Conservation (phyloP, 306 rosid species). For the Urtica urens region DNA sequence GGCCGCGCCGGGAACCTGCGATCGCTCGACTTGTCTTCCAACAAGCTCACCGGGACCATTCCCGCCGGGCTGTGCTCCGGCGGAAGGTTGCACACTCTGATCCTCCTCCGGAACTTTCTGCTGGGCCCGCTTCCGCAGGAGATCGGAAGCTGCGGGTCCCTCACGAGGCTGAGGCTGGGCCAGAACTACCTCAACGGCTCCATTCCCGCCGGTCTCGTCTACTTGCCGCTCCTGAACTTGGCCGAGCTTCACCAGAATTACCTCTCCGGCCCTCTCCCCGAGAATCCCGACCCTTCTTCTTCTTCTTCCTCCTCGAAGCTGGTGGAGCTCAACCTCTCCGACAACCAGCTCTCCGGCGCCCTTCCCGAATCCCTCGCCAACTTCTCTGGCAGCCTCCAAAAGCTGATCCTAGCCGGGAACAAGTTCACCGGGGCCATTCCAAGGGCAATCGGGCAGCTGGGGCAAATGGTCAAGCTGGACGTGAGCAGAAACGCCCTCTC, state of each 20-base stretch:
- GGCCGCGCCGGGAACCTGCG: conserved; percentile 62
- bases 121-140: conserved; percentile 68
- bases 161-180: conserved; percentile 59
- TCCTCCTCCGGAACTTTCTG: conserved; percentile 66
- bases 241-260: conserved; percentile 66
- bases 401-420: conserved; percentile 53
- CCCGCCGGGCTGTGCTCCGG: conserved; percentile 57
- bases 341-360: conserved; percentile 60
- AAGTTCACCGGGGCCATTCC: conserved; percentile 73
- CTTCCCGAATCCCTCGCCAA: conserved; percentile 55
- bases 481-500: conserved; percentile 53
- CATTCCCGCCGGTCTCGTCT: conserved; percentile 66
- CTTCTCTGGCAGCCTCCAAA: conserved; percentile 54
- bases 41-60: conserved; percentile 74
- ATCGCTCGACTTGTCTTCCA: conserved; percentile 72
- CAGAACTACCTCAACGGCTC: conserved; percentile 74
- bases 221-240: conserved; percentile 55
- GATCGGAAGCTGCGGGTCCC: conserved; percentile 56
- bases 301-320: conserved; percentile 38
- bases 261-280: conserved; percentile 57
- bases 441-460: conserved; percentile 51
- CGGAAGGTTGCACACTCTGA: conserved; percentile 46
- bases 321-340: conserved; percentile 61
- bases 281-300: conserved; percentile 31
- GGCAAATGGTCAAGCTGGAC: conserved; percentile 50